Percentiles rank a stretch among this genome's conserved stretches.
Conservation (phyloP, 257 asterid genomes). For the Solanum medicagineum region DNA sequence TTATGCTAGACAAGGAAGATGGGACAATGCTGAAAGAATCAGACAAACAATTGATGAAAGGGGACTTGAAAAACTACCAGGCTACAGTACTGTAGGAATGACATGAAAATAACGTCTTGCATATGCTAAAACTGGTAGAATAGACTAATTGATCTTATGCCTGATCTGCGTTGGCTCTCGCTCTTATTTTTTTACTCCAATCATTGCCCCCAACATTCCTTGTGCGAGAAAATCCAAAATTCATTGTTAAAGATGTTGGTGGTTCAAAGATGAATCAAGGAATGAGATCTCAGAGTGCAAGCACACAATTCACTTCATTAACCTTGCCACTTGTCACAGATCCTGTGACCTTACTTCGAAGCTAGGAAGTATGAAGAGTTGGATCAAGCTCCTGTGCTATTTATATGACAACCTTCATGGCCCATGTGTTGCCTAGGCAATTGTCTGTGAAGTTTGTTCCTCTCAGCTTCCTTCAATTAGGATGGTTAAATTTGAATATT, state of each 20-base stretch:
- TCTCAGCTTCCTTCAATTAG: conserved; percentile 42
- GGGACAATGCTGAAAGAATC: conserved; percentile 59
- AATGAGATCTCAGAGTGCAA: conserved; percentile 73
- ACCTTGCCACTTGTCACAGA: conserved; percentile 32
- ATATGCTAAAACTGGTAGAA: not conserved
- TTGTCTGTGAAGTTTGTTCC: conserved; percentile 50
- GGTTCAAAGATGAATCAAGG: conserved; percentile 67
- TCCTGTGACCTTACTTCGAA: conserved; percentile 42
- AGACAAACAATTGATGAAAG: conserved; percentile 41
- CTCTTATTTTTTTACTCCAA: not conserved
- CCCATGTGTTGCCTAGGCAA: conserved; percentile 25
- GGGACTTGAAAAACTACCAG: conserved; percentile 49
- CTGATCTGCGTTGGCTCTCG: not conserved
- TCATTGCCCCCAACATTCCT: conserved; percentile 31
- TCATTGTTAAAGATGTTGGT: conserved; percentile 44
- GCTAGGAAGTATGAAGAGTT: conserved; percentile 43
- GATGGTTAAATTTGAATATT: not conserved
- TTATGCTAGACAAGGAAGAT: conserved; percentile 65
- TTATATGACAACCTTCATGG: conserved; percentile 28
- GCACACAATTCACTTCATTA: conserved; percentile 38
- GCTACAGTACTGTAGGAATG: conserved; percentile 35
- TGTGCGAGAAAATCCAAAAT: conserved; percentile 47
- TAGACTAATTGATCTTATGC: not conserved
- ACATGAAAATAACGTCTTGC: conserved; percentile 9
- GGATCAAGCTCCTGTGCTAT: conserved; percentile 52